Evolutionary conservation across 2,329 filamentous ascomycete species (phyloP), one percentile per base, ranked within the genome.

Genomic region (Penicillium hordei): DNA sequence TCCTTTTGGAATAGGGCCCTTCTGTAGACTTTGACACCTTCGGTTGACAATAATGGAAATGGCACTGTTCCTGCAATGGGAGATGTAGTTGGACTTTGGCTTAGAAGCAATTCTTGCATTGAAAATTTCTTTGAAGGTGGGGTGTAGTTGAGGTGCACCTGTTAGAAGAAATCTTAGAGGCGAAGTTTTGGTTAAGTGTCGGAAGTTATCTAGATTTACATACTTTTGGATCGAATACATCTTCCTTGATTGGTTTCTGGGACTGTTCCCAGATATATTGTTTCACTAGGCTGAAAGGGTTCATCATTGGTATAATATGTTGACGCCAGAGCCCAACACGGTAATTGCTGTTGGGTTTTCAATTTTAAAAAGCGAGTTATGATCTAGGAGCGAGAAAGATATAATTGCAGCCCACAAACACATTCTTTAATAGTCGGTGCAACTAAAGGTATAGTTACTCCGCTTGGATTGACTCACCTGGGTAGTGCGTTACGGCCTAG

Each of bases 81-180:
- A 2, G 60, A 57, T 38, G 55, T 49, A 5, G 34, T 45, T 52
- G 36, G 13, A 51, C 58, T 59, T 13, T 44, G 29, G 0, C 19
- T 36, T 33, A 62, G 25, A 31, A 52, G 56, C 15, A 63, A 21
- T 1, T 63, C 60, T 50, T 55, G 23, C 56, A 63, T 55, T 13
- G 59, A 59, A 17, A 61, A 48, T 15, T 57, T 59, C 31, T 42
- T 61, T 38, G 51, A 31, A 19, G 60, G 59, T n/a, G 56, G 56
- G 8, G 34, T 45, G 23, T 61, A 63, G 6, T 57, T 45, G 5
- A 63, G 52, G 55, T 63, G 60, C 8, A 63, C 27, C 60, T 63
- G n/a, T 54, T 48, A 7, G n/a, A 13, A n/a, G 13, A 12, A 12
- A 31, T 5, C 4, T 55, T 55, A 39, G 46, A 43, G 13, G 13